phyloP scores from a whole-genome alignment of 2,329 filamentous ascomycete genomes.

The Pestalotiopsis fici region DNA sequence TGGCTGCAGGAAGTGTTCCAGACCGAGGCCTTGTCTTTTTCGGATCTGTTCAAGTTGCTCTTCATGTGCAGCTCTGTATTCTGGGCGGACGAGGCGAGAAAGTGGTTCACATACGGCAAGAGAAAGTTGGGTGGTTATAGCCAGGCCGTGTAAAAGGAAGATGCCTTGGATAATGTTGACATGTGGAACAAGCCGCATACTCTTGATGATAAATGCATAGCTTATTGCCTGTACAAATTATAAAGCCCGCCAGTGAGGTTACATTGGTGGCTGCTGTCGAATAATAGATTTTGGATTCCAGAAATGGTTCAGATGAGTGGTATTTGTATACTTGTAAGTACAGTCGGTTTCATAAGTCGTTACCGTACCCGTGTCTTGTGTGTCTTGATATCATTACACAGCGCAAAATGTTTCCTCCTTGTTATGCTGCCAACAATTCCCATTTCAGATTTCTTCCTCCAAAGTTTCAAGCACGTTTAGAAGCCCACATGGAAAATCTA shows the following conservation, averaged over 20 bases:
- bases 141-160: conserved; percentile 55
- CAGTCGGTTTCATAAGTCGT: too few species aligned
- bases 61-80: conserved; percentile 86
- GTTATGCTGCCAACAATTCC: background rate
- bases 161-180: background rate
- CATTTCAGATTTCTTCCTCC: background rate
- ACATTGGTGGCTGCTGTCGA: background rate
- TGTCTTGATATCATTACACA: too few species aligned
- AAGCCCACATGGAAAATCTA: background rate
- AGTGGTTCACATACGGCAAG: conserved; percentile 69
- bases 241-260: background rate
- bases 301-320: background rate
- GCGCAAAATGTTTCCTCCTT: too few species aligned
- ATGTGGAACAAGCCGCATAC: background rate
- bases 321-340: background rate
- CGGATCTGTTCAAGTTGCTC: conserved; percentile 74
- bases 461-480: background rate
- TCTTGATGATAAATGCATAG: background rate
- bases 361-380: too few species aligned
- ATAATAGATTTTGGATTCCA: background rate
- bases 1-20: conserved; percentile 94
- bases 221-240: conserved; percentile 7
- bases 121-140: conserved; percentile 64
- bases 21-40: conserved; percentile 78
- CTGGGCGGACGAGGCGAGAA: conserved; percentile 90